Conservation (phyloP, 2,329 filamentous ascomycete genomes). For the Phyllosticta citribraziliensis region DNA sequence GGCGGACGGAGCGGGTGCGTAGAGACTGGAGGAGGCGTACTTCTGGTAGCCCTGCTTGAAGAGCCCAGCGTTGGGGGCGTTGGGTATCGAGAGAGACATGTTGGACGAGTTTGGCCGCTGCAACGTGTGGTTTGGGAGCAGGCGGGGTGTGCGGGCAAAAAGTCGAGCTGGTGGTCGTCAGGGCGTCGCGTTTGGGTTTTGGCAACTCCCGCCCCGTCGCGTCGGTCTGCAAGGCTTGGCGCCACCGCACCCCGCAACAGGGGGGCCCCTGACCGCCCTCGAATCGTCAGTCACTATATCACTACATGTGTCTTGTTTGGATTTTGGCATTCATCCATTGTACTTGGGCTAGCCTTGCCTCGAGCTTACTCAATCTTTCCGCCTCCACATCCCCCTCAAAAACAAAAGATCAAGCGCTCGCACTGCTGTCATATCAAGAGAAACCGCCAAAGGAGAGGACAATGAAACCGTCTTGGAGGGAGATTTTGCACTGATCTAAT, state of each 20-base stretch:
- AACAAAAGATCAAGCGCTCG: not conserved
- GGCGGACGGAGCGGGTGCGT: conserved; percentile 15
- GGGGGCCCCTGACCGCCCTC: not conserved
- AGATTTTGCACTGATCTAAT: not conserved
- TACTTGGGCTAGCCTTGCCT: not conserved
- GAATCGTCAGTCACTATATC: not conserved
- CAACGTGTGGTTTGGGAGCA: not conserved
- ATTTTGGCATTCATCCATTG: not conserved
- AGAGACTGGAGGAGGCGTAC: conserved; percentile 43
- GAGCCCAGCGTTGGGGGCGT: conserved; percentile 81
- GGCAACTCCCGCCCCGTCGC: not conserved
- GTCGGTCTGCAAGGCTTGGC: no score
- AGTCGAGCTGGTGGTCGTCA: conserved; percentile 5
- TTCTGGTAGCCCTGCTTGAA: conserved; percentile 97
- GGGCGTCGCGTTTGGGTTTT: conserved; percentile 6
- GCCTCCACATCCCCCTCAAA: not conserved
- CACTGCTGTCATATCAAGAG: not conserved
- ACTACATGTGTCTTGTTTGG: not conserved
- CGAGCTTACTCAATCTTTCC: not conserved
- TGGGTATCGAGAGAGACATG: conserved; percentile 96
- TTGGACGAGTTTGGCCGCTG: conserved; percentile 13
- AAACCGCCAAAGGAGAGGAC: not conserved
- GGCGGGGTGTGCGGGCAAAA: not conserved
- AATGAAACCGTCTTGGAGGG: not conserved
- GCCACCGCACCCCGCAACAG: not conserved